phyloP scores from a whole-genome alignment of 441 rosid genomes.

The Aquilaria agallochum region DNA sequence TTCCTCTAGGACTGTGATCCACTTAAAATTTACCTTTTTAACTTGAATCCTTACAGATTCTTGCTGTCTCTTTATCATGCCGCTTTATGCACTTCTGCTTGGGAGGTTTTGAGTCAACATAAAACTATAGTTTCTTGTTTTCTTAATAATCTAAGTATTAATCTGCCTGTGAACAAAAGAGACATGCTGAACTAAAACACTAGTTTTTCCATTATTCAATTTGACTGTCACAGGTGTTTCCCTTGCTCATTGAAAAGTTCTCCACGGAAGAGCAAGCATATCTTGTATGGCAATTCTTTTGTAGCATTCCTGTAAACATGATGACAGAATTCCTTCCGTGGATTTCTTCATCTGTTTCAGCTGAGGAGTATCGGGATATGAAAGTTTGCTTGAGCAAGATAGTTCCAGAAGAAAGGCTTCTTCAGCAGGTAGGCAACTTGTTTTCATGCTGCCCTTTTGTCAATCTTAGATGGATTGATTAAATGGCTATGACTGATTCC shows the following conservation, averaged over 20 bases:
- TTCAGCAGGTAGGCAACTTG: conserved; percentile 37
- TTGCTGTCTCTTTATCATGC: too few species aligned
- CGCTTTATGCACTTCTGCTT: too few species aligned
- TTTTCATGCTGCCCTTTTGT: conserved; percentile 13
- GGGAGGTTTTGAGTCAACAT: too few species aligned
- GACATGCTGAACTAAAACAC: neutral
- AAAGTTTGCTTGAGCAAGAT: conserved; percentile 37
- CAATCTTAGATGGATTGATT: conserved; percentile 14
- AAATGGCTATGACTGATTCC: conserved; percentile 10
- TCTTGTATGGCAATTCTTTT: conserved; percentile 48
- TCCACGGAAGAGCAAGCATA: conserved; percentile 47
- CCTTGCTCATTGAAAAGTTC: conserved; percentile 41
- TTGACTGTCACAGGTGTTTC: conserved; percentile 36
- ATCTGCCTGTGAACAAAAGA: too few species aligned
- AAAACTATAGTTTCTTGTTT: too few species aligned
- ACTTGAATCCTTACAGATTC: too few species aligned
- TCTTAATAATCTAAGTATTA: too few species aligned
- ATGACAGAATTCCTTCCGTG: conserved; percentile 54
- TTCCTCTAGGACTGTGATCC: too few species aligned
- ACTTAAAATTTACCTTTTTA: too few species aligned
- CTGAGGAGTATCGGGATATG: conserved; percentile 40
- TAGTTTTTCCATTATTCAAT: conserved; percentile 6
- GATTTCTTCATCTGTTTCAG: conserved; percentile 42
- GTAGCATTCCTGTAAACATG: conserved; percentile 51
- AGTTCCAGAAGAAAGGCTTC: conserved; percentile 47